Conservation (phyloP, 208 protist species). For the Crithidia sp. region DNA sequence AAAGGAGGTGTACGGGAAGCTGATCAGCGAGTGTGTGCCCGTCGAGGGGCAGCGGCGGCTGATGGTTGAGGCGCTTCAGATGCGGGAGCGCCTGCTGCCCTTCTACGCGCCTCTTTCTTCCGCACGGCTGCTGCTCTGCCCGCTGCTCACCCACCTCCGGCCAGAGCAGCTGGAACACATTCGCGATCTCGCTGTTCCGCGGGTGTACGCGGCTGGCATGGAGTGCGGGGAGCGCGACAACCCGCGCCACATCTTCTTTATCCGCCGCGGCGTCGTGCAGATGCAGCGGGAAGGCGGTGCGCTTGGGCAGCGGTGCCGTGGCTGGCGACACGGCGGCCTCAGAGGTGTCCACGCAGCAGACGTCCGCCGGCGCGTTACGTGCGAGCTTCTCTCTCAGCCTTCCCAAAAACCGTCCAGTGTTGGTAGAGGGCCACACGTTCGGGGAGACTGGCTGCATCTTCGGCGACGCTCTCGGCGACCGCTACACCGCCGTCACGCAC, state of each 20-base stretch:
- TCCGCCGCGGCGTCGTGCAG: constrained; percentile 73
- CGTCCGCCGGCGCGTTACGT: neutral
- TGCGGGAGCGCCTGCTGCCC: constrained; percentile 64
- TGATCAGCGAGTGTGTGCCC: constrained; percentile 42
- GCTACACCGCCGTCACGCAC: constrained; percentile 69
- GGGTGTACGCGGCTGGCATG: constrained; percentile 72
- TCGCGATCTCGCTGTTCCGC: constrained; percentile 60
- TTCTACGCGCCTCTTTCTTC: constrained; percentile 65
- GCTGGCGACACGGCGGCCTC: constrained; percentile 9
- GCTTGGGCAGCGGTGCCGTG: neutral
- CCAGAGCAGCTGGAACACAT: constrained; percentile 60
- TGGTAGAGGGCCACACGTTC: constrained; percentile 84
- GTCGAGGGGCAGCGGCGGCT: constrained; percentile 45
- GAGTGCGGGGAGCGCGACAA: constrained; percentile 53
- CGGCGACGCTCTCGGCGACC: constrained; percentile 54
- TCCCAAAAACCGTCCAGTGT: constrained; percentile 61
- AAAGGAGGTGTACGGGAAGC: constrained; percentile 47
- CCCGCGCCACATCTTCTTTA: constrained; percentile 75
- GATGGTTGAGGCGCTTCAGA: constrained; percentile 47
- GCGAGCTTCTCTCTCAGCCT: constrained; percentile 23
- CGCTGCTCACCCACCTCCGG: constrained; percentile 53
- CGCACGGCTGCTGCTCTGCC: constrained; percentile 68
- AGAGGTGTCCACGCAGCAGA: constrained; percentile 18
- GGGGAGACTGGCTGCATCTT: constrained; percentile 83
- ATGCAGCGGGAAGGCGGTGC: constrained; percentile 45